Base-by-base conservation (phyloP, 2,329 filamentous ascomycete species). In the Microthyrium microscopicum region DNA sequence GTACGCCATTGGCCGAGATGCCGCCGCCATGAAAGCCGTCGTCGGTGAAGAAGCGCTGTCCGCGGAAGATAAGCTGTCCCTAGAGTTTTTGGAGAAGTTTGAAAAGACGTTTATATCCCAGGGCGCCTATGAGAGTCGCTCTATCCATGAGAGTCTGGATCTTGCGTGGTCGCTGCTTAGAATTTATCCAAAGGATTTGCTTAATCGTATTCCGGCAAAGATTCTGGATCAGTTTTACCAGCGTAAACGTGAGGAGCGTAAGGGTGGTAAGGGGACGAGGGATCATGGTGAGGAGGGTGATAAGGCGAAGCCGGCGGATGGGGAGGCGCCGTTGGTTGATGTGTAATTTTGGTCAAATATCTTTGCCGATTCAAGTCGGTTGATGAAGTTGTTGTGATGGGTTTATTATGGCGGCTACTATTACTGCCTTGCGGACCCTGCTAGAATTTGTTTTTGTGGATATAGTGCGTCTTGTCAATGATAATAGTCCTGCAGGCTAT, bases 11-110 rank as follows among this genome's bases (percentile, higher is more conserved):
- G 89, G 89, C 54, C 85, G 87, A 69, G 89, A 98, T 51, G 89
- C 89, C 15, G 87, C 91, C 24, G 79, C 84, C 55, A 98, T 98
- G 89, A 98, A 95, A 67, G 89, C 89, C 40, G 89, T 98, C 57
- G 89, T 98, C 39, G 89, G 89, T 62, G 91, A 98, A 62, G 89
- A 98, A 57, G 89, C 89, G 21, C 61, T 98, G 51, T 93, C 84
- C 19, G 71, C 80, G 35, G 89, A 98, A 62, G 89, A 98, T 63
- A 95, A 95, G 66, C 73, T 95, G 38, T 93, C 87, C 6, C 72
- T 98, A 24, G 89, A 98, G 58, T 98, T 98, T 67, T 64, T 98
- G 47, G 87, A 95, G 53, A 95, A 95, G 62, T 98, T 98, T 53
- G 89, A 98, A 64, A 77, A 80, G 42, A 82, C 79, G 38, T 98